phyloP scores from a whole-genome alignment of 495 filamentous ascomycete species.

The Arthonia radiata region DNA sequence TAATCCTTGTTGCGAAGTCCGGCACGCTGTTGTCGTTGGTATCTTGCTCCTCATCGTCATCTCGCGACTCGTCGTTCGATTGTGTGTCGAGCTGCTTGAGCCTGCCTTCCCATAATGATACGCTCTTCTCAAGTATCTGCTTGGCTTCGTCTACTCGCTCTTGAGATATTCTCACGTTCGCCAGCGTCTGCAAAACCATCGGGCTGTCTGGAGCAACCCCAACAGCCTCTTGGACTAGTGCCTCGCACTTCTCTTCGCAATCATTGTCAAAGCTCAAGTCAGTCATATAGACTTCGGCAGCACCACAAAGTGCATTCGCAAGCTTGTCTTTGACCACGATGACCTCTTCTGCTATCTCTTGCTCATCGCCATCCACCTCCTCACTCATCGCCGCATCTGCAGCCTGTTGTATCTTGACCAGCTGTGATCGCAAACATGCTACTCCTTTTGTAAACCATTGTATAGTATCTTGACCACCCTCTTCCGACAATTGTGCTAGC shows the following conservation, averaged over 20 bases:
- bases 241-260: constrained; percentile 64
- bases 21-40: constrained; percentile 32
- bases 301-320: constrained; percentile 64
- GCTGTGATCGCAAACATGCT: constrained; percentile 35
- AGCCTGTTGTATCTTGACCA: constrained; percentile 23
- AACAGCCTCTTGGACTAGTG: constrained; percentile 65
- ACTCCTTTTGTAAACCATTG: constrained; percentile 71
- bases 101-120: constrained; percentile 64
- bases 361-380: constrained; percentile 22
- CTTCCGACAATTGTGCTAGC: constrained; percentile 76
- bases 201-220: constrained; percentile 45
- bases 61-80: constrained; percentile 29
- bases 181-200: constrained; percentile 79
- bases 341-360: constrained; percentile 17
- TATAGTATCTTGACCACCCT: constrained; percentile 65
- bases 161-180: constrained; percentile 82
- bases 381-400: constrained; percentile 7
- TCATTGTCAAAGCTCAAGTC: constrained; percentile 83
- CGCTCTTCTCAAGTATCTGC: constrained; percentile 48
- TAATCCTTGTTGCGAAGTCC: constrained; percentile 61
- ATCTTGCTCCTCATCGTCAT: constrained; percentile 13
- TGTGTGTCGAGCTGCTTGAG: no score
- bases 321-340: constrained; percentile 55
- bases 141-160: constrained; percentile 47
- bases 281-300: constrained; percentile 94